Base-by-base conservation (phyloP, 2,329 filamentous ascomycete species). In the Raffaelea albimanens region DNA sequence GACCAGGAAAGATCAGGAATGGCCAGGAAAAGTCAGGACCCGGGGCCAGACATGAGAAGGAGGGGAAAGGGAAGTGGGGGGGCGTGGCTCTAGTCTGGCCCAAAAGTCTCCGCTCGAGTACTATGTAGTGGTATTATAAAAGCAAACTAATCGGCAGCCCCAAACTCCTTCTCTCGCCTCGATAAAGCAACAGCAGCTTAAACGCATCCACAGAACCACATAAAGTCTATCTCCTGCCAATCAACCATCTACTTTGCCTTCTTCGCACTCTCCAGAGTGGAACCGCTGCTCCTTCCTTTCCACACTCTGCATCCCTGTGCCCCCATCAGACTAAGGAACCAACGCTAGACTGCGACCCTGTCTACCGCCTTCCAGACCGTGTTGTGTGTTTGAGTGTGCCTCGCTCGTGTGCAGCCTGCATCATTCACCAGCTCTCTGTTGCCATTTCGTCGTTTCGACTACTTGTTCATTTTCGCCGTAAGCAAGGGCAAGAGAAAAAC, bases 41-140 rank as follows among this genome's bases (percentile, higher is more conserved):
- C 10, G 18, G 44, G 36, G 44, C 39, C 14, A 40, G 23, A 44
- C 25, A 41, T n/a, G 29, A 18, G 3, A 25, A 19, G 16, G 13
- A n/a, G 36, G 40, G 25, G 40, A 39, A 33, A 25, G 18, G 38
- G 22, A 11, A 18, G 25, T 21, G 29, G 44, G 36, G 40, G 47
- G 47, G 47, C 9, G 47, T 49, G 46, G 13, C 10, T 41, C 34
- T 47, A 47, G 47, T 16, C 8, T 8, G 18, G 34, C 21, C 40
- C 23, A 25, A 22, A 21, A 42, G 40, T 41, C 33, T 40, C 16
- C 21, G 23, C 11, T 7, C n/a, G n/a, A n/a, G n/a, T n/a, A n/a
- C 20, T 19, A 18, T 14, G 44, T 10, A 16, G 19, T 4, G n/a
- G 3, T 34, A 38, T 20, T 47, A 52, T 49, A 49, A 50, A 52